These are phyloP conservation scores for Citrullus colocynthis DNA, from an alignment of 306 rosid species.

Conservation along the genomic window DNA sequence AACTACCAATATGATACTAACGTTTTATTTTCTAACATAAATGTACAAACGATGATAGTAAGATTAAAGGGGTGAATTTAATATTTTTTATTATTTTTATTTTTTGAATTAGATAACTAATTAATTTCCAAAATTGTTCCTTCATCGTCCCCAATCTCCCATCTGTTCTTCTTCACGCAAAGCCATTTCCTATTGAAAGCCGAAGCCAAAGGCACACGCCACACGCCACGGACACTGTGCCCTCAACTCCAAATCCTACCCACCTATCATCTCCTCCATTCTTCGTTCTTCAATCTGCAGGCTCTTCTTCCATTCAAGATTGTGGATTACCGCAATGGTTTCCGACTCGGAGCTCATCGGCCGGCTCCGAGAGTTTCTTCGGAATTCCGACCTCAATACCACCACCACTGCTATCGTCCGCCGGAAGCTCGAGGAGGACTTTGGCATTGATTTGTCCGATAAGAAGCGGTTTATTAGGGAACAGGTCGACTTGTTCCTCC, in stretches of 20 bases:
- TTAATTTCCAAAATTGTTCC: not conserved
- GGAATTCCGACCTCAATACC: slow-evolving; percentile 53
- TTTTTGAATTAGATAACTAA: too few species aligned
- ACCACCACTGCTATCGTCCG: slow-evolving; percentile 61
- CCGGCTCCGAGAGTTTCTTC: slow-evolving; percentile 64
- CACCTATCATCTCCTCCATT: not conserved
- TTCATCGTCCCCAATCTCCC: not conserved
- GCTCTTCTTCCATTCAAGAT: not conserved
- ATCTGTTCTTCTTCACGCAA: not conserved
- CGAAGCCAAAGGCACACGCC: not conserved
- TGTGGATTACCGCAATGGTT: slow-evolving; percentile 26
- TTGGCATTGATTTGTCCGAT: slow-evolving; percentile 53
- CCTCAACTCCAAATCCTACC: not conserved
- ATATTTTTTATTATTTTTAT: too few species aligned
- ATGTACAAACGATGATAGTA: too few species aligned
- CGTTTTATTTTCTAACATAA: too few species aligned
- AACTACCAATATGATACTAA: too few species aligned
- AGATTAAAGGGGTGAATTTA: too few species aligned
- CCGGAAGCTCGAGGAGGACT: slow-evolving; percentile 57
- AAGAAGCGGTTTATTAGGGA: slow-evolving; percentile 55
- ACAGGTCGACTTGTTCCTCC: slow-evolving; percentile 64
- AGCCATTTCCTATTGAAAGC: not conserved
- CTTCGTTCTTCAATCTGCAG: not conserved
- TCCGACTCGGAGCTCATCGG: slow-evolving; percentile 68
- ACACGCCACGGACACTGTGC: not conserved